Evolutionary conservation across 2,329 filamentous ascomycete species (phyloP).

Genomic region (Verticillium nubilum): DNA sequence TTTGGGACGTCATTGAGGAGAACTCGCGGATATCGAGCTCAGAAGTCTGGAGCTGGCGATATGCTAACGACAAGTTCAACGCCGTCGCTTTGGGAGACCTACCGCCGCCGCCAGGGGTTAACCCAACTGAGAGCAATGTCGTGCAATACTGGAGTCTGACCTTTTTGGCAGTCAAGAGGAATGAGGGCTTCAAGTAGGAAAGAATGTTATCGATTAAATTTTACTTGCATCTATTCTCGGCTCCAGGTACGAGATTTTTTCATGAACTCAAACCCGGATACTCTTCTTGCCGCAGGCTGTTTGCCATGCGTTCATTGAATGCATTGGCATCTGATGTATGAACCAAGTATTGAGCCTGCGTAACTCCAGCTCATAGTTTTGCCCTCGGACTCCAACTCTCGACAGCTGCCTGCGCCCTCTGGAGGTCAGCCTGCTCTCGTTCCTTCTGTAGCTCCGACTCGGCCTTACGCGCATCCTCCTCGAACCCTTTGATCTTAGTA

Average conservation of each 20-base stretch:
- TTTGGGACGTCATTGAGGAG: slow-evolving; percentile 56
- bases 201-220: too few relatives aligned
- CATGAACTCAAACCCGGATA: too few relatives aligned
- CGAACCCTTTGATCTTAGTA: slow-evolving; percentile 21
- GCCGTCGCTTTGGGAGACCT: background rate
- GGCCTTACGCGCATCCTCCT: slow-evolving; percentile 19
- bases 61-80: background rate
- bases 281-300: too few relatives aligned
- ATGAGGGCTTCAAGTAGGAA: too few relatives aligned
- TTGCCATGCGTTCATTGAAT: too few relatives aligned
- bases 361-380: background rate
- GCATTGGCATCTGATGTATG: too few relatives aligned
- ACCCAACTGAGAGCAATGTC: background rate
- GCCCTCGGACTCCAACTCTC: background rate
- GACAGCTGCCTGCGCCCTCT: background rate
- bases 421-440: background rate
- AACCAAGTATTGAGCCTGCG: too few relatives aligned
- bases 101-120: background rate
- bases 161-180: background rate
- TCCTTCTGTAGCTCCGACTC: slow-evolving; percentile 13
- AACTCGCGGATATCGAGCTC: slow-evolving; percentile 27
- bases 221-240: too few relatives aligned
- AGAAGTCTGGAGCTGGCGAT: slow-evolving; percentile 1
- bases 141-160: slow-evolving; percentile 1
- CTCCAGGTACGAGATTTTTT: too few relatives aligned